Base-by-base conservation (phyloP, 176 grass and related monocot species). In the Aegilops sharonensis region DNA sequence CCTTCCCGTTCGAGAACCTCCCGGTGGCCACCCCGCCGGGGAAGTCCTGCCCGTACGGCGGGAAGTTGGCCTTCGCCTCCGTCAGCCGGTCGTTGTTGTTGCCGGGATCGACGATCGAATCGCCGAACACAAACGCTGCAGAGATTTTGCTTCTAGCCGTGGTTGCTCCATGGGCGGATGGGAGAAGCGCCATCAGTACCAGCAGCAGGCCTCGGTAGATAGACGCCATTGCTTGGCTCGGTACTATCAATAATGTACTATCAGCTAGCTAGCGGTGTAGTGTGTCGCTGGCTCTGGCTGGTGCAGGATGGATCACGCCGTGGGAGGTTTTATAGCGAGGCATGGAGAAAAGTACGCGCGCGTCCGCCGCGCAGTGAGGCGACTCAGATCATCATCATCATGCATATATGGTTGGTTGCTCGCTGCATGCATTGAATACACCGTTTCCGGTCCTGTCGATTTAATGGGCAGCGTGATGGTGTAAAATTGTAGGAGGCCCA, bases 41-140 rank as follows among this genome's bases (percentile, higher is more conserved):
- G 32, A 87, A 90, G 74, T 90, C 89, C 84, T 87, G 73, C 0
- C 89, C 89, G 17, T 90, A 90, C 0, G 89, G 89, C 18, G 89
- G 89, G 89, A 90, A 90, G 84, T 90, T 30, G 11, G 84, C 89
- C 79, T 34, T 87, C 3, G 84, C 89, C 84, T 70, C 84, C 24
- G 84, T 90, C 11, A 87, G 0, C 6, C 57, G 29, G 24, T 64
- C 1, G 66, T 90, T 90, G 89, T 87, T 90, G 80, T 90, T 90
- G 23, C 89, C 89, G 2, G 89, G 89, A 62, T 90, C 89, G 13
- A 90, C 89, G 32, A 90, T 67, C 0, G 89, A 90, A 74, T 90
- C 80, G 24, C 89, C 89, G 43, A 90, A 90, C 2, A 90, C 11
- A 59, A 73, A 87, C 66, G 87, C 14, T 9, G 89, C 65, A 6